phyloP scores from a whole-genome alignment of 75 land plant species.

The Pinus taeda region DNA sequence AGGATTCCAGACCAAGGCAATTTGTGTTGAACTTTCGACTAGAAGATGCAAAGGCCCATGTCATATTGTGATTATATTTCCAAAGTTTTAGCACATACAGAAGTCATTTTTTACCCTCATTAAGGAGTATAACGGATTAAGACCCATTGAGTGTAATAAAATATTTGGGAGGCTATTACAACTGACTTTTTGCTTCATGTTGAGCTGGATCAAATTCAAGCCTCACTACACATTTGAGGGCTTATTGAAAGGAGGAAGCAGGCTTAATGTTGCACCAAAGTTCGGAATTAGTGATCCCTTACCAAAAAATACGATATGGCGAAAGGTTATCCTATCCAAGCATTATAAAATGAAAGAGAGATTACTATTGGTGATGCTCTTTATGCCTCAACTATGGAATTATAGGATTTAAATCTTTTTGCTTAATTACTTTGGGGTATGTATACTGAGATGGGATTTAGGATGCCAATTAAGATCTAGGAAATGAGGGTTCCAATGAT shows the following conservation, averaged over 20 bases:
- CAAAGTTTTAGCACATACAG: slow-evolving; percentile 15
- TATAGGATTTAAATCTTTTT: slow-evolving; percentile 70
- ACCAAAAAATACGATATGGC: slow-evolving; percentile 74
- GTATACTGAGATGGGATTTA: slow-evolving; percentile 73
- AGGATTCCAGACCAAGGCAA: slow-evolving; percentile 58
- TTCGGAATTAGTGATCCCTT: slow-evolving; percentile 55
- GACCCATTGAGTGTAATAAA: slow-evolving; percentile 67
- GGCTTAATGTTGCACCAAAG: slow-evolving; percentile 62
- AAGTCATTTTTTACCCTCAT: slow-evolving; percentile 33
- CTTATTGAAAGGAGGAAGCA: slow-evolving; percentile 79
- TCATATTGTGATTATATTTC: slow-evolving; percentile 4
- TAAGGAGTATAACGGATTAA: slow-evolving; percentile 66
- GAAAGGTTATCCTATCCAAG: slow-evolving; percentile 36
- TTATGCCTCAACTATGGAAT: slow-evolving; percentile 62
- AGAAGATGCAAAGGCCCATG: slow-evolving; percentile 62
- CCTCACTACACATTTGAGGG: slow-evolving; percentile 51
- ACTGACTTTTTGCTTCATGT: slow-evolving; percentile 64
- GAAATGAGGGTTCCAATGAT: slow-evolving; percentile 90
- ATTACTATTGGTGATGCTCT: slow-evolving; percentile 55
- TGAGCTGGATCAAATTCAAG: slow-evolving; percentile 51
- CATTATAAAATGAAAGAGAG: slow-evolving; percentile 36
- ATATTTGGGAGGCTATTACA: slow-evolving; percentile 77
- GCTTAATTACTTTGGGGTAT: slow-evolving; percentile 50
- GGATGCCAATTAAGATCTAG: slow-evolving; percentile 89
- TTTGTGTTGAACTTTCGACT: slow-evolving; percentile 76